These are phyloP conservation scores for Rhinocladiella mackenziei DNA, from an alignment of 2,329 filamentous ascomycete species.

Conservation along the genomic window DNA sequence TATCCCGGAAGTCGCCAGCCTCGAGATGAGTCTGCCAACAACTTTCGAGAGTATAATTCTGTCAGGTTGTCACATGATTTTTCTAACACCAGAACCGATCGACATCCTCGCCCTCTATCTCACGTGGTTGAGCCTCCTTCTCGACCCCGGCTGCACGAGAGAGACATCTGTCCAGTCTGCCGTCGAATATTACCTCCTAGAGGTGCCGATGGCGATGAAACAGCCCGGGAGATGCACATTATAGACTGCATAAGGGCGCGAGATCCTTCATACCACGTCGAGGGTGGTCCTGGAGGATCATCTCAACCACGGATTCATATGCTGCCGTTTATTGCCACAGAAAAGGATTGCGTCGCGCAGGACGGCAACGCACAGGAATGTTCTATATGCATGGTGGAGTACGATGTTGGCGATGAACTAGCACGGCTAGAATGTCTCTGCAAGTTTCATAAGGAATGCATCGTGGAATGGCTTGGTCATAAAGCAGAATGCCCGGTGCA, in stretches of 20 bases:
- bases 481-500: slow-evolving; percentile 60
- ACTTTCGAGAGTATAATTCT: slow-evolving; percentile 2
- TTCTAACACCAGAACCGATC: slow-evolving; percentile 16
- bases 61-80: slow-evolving; percentile 13
- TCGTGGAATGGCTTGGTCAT: slow-evolving; percentile 58
- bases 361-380: slow-evolving; percentile 56
- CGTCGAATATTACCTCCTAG: slow-evolving; percentile 39
- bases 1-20: slow-evolving; percentile 18
- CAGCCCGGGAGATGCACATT: slow-evolving; percentile 44
- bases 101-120: slow-evolving; percentile 15
- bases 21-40: slow-evolving; percentile 11
- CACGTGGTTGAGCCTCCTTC: slow-evolving; percentile 14
- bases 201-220: slow-evolving; percentile 38
- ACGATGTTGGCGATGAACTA: slow-evolving; percentile 56
- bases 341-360: slow-evolving; percentile 58
- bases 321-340: slow-evolving; percentile 53
- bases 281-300: slow-evolving; percentile 23
- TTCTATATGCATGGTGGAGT: slow-evolving; percentile 63
- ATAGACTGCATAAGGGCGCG: slow-evolving; percentile 38
- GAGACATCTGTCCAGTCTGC: slow-evolving; percentile 48
- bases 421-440: slow-evolving; percentile 60
- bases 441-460: slow-evolving; percentile 60
- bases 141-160: slow-evolving; percentile 36
- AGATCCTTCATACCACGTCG: slow-evolving; percentile 19
- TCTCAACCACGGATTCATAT: slow-evolving; percentile 35